These are phyloP conservation scores for Verbena officinalis DNA, from an alignment of 257 asterid genomes.

Conservation along the genomic window DNA sequence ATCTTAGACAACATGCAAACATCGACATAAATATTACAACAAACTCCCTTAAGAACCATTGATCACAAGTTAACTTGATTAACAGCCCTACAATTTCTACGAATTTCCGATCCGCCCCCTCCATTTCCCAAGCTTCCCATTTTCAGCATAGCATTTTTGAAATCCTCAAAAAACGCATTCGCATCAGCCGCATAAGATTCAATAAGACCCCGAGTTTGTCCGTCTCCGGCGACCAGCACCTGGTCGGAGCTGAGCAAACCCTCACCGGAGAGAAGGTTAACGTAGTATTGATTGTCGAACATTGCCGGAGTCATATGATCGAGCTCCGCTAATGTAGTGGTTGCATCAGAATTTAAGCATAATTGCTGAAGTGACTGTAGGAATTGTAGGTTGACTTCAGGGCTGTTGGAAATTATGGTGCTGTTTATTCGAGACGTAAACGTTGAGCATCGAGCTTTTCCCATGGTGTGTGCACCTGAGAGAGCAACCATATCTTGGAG, in stretches of 20 bases:
- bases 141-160: constrained; percentile 60
- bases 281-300: constrained; percentile 75
- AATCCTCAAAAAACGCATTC: constrained; percentile 49
- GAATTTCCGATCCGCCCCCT: constrained; percentile 56
- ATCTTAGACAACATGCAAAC: neutral
- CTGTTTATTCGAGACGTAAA: constrained; percentile 51
- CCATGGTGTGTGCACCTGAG: constrained; percentile 89
- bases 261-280: constrained; percentile 69
- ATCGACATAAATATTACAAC: neutral
- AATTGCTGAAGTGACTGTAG: constrained; percentile 69
- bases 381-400: constrained; percentile 47
- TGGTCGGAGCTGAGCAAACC: constrained; percentile 77
- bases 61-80: constrained; percentile 35
- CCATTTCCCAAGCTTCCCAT: constrained; percentile 61
- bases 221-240: constrained; percentile 48
- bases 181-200: constrained; percentile 47
- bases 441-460: constrained; percentile 81
- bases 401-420: constrained; percentile 24
- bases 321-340: constrained; percentile 64
- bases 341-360: constrained; percentile 44
- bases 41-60: neutral
- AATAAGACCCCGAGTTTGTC: constrained; percentile 37
- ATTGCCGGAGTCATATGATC: constrained; percentile 57
- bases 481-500: constrained; percentile 73
- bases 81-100: constrained; percentile 59